Conservation (phyloP, 2,329 filamentous ascomycete species). For the Phyllosticta ampelicida region DNA sequence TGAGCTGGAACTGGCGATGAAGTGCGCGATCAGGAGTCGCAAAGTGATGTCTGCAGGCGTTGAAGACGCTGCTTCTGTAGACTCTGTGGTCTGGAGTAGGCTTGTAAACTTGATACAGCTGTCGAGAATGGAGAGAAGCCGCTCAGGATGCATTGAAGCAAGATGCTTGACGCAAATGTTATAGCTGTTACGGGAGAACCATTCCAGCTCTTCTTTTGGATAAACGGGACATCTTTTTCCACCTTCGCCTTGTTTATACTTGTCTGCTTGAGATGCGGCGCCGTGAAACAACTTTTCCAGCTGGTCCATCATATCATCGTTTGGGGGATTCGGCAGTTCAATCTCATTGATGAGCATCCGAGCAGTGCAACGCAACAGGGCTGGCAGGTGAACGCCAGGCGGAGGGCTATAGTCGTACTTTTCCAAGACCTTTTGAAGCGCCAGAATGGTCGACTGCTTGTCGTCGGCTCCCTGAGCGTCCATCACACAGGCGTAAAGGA, state of each 20-base stretch:
- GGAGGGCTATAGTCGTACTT: constrained; percentile 41
- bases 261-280: constrained; percentile 36
- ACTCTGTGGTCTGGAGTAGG: constrained; percentile 23
- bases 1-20: constrained; percentile 43
- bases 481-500: constrained; percentile 69
- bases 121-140: constrained; percentile 45
- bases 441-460: constrained; percentile 46
- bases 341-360: constrained; percentile 30
- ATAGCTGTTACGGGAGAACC: constrained; percentile 76
- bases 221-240: constrained; percentile 35
- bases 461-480: constrained; percentile 61
- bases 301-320: constrained; percentile 33
- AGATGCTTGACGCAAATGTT: constrained; percentile 59
- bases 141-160: constrained; percentile 44
- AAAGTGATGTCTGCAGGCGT: constrained; percentile 38
- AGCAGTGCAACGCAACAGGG: constrained; percentile 53
- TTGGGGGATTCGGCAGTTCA: constrained; percentile 32
- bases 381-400: constrained; percentile 47
- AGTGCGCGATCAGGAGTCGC: constrained; percentile 59
- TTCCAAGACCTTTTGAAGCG: constrained; percentile 50
- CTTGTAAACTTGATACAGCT: constrained; percentile 36
- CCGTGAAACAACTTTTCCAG: constrained; percentile 46
- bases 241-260: constrained; percentile 32
- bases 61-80: neutral
- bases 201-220: constrained; percentile 57